Percentiles rank a stretch among this genome's conserved stretches.
These are phyloP conservation scores for Phytophthora citricola DNA, from an alignment of 352 stramenopile species.

Conservation along the genomic window DNA sequence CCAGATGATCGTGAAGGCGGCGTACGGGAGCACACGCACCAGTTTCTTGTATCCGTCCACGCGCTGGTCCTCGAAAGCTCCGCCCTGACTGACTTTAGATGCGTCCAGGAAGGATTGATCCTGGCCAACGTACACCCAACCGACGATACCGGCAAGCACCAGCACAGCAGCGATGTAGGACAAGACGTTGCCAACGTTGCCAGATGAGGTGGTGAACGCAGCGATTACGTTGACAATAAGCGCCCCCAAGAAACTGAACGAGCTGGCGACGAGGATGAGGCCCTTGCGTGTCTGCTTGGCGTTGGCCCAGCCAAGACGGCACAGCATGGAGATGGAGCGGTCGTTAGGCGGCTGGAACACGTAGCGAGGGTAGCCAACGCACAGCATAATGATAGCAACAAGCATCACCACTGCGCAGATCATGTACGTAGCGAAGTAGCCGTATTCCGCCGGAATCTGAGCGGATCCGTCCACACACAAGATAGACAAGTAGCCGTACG, in stretches of 20 bases:
- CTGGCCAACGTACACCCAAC: conserved; percentile 48
- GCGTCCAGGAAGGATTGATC: conserved; percentile 50
- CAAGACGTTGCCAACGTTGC: conserved; percentile 39
- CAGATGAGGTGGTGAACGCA: conserved; percentile 43
- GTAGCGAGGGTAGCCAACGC: conserved; percentile 57
- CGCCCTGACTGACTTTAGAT: conserved; percentile 42
- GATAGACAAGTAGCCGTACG: conserved; percentile 84
- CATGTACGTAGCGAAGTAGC: conserved; percentile 80
- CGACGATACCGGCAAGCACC: conserved; percentile 36
- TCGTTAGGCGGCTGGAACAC: conserved; percentile 49
- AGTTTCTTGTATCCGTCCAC: conserved; percentile 60
- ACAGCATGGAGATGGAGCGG: conserved; percentile 53
- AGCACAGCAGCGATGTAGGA: conserved; percentile 47
- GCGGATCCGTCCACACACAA: conserved; percentile 78
- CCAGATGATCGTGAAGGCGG: conserved; percentile 70
- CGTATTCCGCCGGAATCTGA: conserved; percentile 71
- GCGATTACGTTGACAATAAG: conserved; percentile 58
- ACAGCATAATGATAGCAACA: conserved; percentile 44
- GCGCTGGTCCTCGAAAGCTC: conserved; percentile 46
- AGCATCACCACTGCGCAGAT: conserved; percentile 58
- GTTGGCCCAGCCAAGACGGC: conserved; percentile 38
- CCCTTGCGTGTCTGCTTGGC: conserved; percentile 34
- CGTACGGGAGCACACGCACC: conserved; percentile 57
- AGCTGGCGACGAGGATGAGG: conserved; percentile 36
- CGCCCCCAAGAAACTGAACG: conserved; percentile 43